Percentiles rank a stretch among this genome's conserved stretches.
Evolutionary conservation across 352 stramenopile species (phyloP).

Genomic region (Globisporangium ultimum): DNA sequence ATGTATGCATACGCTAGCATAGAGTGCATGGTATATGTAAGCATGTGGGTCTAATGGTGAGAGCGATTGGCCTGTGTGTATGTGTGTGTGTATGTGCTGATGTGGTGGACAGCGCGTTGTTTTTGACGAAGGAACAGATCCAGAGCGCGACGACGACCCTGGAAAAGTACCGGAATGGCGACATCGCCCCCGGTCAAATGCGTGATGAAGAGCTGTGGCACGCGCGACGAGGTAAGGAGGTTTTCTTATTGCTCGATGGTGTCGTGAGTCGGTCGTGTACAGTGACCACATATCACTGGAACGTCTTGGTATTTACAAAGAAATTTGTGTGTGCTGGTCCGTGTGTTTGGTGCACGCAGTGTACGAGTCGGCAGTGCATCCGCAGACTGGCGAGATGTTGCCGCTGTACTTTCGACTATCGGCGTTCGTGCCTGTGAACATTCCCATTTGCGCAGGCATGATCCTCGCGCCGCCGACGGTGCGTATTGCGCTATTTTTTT

Average conservation of each 20-base stretch:
- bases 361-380: constrained; percentile 76
- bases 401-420: constrained; percentile 66
- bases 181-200: constrained; percentile 34
- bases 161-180: constrained; percentile 50
- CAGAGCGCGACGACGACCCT: constrained; percentile 49
- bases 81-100: neutral
- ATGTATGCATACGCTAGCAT: constrained; percentile 4
- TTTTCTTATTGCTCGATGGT: too few species aligned
- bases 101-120: constrained; percentile 40
- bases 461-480: constrained; percentile 75
- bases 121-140: constrained; percentile 67
- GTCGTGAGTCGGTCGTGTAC: too few species aligned
- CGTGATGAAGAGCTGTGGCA: constrained; percentile 78
- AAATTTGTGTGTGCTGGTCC: neutral
- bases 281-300: neutral
- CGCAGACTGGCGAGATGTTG: constrained; percentile 78
- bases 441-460: constrained; percentile 86
- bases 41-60: neutral
- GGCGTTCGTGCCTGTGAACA: constrained; percentile 86
- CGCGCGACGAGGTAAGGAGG: constrained; percentile 43
- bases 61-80: neutral
- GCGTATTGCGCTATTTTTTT: neutral
- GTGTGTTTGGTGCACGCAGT: constrained; percentile 22
- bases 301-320: neutral
- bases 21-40: neutral